Evolutionary conservation across 2,329 filamentous ascomycete species (phyloP).

Genomic region (Daldinia eschscholtzii): DNA sequence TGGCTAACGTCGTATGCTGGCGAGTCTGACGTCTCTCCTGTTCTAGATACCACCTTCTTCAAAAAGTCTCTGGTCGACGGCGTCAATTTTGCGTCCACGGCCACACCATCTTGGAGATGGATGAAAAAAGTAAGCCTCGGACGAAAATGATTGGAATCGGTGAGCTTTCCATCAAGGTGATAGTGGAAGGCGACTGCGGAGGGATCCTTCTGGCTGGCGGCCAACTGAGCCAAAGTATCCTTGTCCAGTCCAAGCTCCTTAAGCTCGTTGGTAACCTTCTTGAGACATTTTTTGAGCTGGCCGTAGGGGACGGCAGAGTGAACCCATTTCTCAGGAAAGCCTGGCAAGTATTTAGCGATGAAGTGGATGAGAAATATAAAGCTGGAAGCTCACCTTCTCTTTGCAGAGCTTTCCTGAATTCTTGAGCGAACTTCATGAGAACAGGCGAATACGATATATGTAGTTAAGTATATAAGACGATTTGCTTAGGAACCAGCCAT

Average conservation of each 20-base stretch:
- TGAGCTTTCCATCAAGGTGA: constrained; percentile 64
- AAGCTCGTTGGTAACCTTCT: constrained; percentile 80
- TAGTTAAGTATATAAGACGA: background rate
- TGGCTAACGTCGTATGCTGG: background rate
- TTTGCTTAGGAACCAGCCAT: background rate
- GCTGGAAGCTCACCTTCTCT: constrained; percentile 62
- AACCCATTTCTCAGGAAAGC: constrained; percentile 79
- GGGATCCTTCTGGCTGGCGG: constrained; percentile 64
- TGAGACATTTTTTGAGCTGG: constrained; percentile 89
- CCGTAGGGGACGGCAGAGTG: constrained; percentile 85
- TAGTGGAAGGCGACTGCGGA: constrained; percentile 64
- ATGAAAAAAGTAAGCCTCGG: constrained; percentile 79
- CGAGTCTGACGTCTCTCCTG: background rate
- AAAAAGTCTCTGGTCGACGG: constrained; percentile 74
- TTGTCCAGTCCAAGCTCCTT: constrained; percentile 77
- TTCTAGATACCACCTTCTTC: constrained; percentile 67
- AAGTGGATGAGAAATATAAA: background rate
- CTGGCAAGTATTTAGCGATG: constrained; percentile 52
- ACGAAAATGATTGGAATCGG: constrained; percentile 63
- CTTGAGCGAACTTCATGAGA: constrained; percentile 87
- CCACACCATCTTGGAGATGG: constrained; percentile 73
- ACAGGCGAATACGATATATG: background rate
- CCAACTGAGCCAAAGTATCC: constrained; percentile 75
- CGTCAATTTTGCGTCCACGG: constrained; percentile 76
- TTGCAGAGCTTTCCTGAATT: constrained; percentile 77